Base-by-base conservation (phyloP, 352 stramenopile genomes). In the Chrysophaeum taylorii region DNA sequence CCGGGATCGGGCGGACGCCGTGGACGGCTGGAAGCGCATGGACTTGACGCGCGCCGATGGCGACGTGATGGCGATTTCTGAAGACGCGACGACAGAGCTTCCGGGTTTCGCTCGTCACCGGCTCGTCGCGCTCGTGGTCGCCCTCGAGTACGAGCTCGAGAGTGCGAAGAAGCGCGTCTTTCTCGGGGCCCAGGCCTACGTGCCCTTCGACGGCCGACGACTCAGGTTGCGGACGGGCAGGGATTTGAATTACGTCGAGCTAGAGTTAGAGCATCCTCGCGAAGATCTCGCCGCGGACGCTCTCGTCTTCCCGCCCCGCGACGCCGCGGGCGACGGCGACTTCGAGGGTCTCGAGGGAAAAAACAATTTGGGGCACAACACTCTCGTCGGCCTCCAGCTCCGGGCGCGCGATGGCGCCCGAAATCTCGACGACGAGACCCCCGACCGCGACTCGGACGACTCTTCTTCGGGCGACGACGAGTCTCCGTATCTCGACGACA, bases 51-150 rank as follows among this genome's bases (percentile, higher is more conserved):
- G 79, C 0, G 77, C 79, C 2, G 86, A 87, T 54, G 84, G 83
- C 23, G 88, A 94, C 33, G 80, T 79, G 21, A 70, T 94, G 35
- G 63, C 75, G 0, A 86, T 81, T 37, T 78, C 82, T 5, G 53
- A 70, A 61, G 82, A 84, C 62, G n/a, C 70, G 5, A 48, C 36
- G 12, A 76, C 85, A 14, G 82, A 79, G 42, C 77, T 94, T 0
- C 79, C 79, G 36, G 84, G 85, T 12, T 93, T 92, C 64, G 79
- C 86, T 27, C 84, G 89, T 43, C 81, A 94, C 57, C 76, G 84
- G 9, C 81, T 84, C 64, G 81, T 91, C 64, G 87, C 87, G 9
- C 76, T 95, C 43, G 82, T 94, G 2, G 78, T 89, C n/a, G 68
- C 87, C 12, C 57, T 95, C 23, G 89, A 95, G 73, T 94, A 91